Percentiles rank a stretch among this genome's conserved stretches.
Evolutionary conservation across 306 rosid genomes (phyloP).

Genomic region (Trifolium pratense): DNA sequence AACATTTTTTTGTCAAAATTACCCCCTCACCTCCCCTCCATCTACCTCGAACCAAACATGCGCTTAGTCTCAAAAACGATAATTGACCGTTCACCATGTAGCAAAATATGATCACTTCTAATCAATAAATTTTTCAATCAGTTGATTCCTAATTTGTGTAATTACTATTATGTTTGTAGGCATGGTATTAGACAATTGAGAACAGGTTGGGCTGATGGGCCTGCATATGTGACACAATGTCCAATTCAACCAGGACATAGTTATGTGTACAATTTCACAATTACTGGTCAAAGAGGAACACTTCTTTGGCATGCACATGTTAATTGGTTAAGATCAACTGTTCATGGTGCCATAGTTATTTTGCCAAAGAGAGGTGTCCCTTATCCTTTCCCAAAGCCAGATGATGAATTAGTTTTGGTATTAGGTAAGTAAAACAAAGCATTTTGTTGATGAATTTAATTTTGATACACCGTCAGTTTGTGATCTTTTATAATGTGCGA

Average conservation of each 20-base stretch:
- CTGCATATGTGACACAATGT: slow-evolving; percentile 84
- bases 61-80: too few relatives aligned
- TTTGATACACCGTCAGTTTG: not conserved
- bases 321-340: slow-evolving; percentile 84
- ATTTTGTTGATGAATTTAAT: not conserved
- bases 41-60: too few relatives aligned
- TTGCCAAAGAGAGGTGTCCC: slow-evolving; percentile 89
- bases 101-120: not conserved
- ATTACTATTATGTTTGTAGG: slow-evolving; percentile 46
- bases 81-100: too few relatives aligned
- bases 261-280: slow-evolving; percentile 78
- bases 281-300: slow-evolving; percentile 92
- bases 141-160: not conserved
- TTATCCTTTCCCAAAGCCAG: slow-evolving; percentile 83
- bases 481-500: too few relatives aligned
- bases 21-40: too few relatives aligned
- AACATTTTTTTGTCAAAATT: too few relatives aligned
- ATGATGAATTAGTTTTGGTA: slow-evolving; percentile 71
- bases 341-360: slow-evolving; percentile 82
- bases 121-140: not conserved
- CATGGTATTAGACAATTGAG: slow-evolving; percentile 80
- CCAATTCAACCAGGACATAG: slow-evolving; percentile 76
- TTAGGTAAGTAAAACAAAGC: slow-evolving; percentile 49
- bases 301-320: slow-evolving; percentile 92
- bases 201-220: slow-evolving; percentile 97